A percentile compares a stretch with the other conserved stretches of the same genome.
phyloP scores from a whole-genome alignment of 331 rosid species.

The Erythrophleum ivorense region DNA sequence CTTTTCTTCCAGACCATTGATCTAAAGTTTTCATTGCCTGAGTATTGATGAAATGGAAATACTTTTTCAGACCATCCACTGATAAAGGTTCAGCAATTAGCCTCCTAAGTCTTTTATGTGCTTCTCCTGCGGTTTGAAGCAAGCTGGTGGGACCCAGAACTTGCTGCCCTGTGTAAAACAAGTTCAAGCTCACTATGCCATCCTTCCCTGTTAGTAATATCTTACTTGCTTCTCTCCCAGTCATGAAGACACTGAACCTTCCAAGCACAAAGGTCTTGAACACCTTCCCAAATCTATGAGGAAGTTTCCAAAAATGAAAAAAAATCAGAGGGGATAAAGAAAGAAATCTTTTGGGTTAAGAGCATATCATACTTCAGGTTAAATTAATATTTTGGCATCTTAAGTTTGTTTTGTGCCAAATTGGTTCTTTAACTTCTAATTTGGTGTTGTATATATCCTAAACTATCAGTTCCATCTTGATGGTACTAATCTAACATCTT shows the following conservation, averaged over 20 bases:
- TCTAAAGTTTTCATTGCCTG: slow-evolving; percentile 69
- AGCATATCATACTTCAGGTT: neutral
- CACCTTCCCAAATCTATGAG: slow-evolving; percentile 73
- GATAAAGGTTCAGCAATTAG: slow-evolving; percentile 82
- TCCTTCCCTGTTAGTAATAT: slow-evolving; percentile 75
- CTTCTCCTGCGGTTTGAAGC: slow-evolving; percentile 80
- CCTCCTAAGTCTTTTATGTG: slow-evolving; percentile 79
- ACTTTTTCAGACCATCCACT: slow-evolving; percentile 73
- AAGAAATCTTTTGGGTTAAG: neutral
- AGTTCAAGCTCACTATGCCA: slow-evolving; percentile 81
- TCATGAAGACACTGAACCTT: slow-evolving; percentile 80
- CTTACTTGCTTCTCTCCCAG: slow-evolving; percentile 88
- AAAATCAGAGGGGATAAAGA: neutral
- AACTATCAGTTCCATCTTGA: too few relatives aligned
- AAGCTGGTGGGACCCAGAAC: slow-evolving; percentile 85
- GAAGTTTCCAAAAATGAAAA: neutral
- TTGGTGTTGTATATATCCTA: too few relatives aligned
- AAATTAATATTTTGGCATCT: too few relatives aligned
- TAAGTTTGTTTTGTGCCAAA: too few relatives aligned
- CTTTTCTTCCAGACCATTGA: slow-evolving; percentile 67
- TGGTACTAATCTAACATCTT: too few relatives aligned
- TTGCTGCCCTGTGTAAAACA: slow-evolving; percentile 77
- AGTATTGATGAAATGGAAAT: slow-evolving; percentile 72
- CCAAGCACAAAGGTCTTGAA: slow-evolving; percentile 82
- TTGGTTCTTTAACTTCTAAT: too few relatives aligned